phyloP scores from a whole-genome alignment of 208 protist genomes.

The Trypanosoma caninum region DNA sequence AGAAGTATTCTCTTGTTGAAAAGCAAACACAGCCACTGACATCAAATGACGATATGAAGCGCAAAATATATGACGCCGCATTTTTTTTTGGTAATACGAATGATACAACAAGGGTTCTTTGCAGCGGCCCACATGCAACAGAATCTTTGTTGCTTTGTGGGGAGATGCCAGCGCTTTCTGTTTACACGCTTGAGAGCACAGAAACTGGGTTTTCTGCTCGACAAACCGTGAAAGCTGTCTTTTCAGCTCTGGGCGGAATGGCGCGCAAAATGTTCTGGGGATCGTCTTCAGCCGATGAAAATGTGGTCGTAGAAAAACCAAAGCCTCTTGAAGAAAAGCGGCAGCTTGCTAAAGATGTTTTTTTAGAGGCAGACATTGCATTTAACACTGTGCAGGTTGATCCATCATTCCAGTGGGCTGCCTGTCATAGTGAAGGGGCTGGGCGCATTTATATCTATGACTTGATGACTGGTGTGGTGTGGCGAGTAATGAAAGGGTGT shows the following conservation, averaged over 20 bases:
- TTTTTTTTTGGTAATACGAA: conserved; percentile 24
- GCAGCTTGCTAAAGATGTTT: conserved; percentile 18
- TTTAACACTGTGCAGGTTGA: conserved; percentile 57
- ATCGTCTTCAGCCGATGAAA: conserved; percentile 21
- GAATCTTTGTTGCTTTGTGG: conserved; percentile 54
- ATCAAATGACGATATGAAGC: background rate
- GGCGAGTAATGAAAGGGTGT: conserved; percentile 64
- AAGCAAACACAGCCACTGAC: conserved; percentile 13
- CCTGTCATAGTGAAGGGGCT: conserved; percentile 34
- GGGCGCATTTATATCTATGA: conserved; percentile 76
- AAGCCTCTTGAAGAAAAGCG: conserved; percentile 30
- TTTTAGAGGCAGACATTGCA: conserved; percentile 57
- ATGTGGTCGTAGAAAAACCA: conserved; percentile 4
- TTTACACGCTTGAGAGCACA: conserved; percentile 46
- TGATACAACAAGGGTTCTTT: conserved; percentile 14
- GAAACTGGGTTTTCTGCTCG: conserved; percentile 33
- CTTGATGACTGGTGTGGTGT: conserved; percentile 40
- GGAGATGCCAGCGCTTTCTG: conserved; percentile 40
- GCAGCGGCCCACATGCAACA: conserved; percentile 21
- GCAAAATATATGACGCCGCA: conserved; percentile 27
- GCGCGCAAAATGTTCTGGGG: conserved; percentile 34
- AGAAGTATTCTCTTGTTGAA: conserved; percentile 39
- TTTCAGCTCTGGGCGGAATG: conserved; percentile 42
- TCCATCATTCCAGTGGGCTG: conserved; percentile 63
- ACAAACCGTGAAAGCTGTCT: conserved; percentile 47